A percentile compares a stretch with the other conserved stretches of the same genome.
These are phyloP conservation scores for Zostera marina DNA, from an alignment of 116 monocot genomes.

Conservation along the genomic window DNA sequence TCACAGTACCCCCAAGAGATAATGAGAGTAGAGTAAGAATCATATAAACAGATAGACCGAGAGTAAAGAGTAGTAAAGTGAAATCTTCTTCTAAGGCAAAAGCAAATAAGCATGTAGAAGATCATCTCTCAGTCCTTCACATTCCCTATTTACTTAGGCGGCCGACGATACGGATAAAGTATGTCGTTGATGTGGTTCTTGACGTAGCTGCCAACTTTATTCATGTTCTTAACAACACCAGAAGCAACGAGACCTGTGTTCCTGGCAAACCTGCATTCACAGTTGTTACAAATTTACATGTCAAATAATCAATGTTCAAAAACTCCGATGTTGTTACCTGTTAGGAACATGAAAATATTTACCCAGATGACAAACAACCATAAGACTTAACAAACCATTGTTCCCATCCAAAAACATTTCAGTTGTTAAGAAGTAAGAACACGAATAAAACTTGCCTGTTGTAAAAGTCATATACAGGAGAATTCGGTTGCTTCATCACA, in stretches of 20 bases:
- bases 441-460: constrained; percentile 35
- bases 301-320: no score
- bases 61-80: no score
- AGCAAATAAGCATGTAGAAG: no score
- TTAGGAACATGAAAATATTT: no score
- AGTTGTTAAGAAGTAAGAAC: no score
- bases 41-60: no score
- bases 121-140: not conserved
- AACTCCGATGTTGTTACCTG: no score
- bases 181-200: constrained; percentile 80
- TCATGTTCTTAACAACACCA: constrained; percentile 54
- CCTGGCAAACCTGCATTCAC: constrained; percentile 54
- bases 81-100: no score
- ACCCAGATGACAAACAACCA: not conserved
- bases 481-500: constrained; percentile 21
- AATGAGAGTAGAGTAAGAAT: no score
- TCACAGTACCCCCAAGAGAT: no score
- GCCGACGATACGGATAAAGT: constrained; percentile 63
- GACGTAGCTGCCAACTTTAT: constrained; percentile 48
- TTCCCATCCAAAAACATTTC: no score
- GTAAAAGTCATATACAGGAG: constrained; percentile 49
- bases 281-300: no score
- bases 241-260: constrained; percentile 76
- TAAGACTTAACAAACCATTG: not conserved
- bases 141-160: constrained; percentile 39